Base-by-base conservation (phyloP, 2,329 filamentous ascomycete species). In the Hypoxylon sp. region DNA sequence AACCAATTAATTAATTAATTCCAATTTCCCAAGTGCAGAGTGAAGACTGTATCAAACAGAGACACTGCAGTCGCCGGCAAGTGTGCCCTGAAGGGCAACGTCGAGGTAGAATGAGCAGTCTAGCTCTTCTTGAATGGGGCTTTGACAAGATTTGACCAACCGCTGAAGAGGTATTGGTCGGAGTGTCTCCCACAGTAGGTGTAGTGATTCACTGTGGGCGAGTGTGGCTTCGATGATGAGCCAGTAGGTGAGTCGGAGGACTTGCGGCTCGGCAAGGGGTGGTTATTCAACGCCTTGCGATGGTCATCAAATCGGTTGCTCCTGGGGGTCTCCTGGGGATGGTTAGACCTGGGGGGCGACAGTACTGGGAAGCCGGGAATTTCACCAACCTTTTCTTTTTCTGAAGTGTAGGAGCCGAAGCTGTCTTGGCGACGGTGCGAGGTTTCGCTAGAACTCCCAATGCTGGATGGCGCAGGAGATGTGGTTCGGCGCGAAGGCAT, bases 111-210 rank as follows among this genome's bases (percentile, higher is more conserved):
- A 47, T 34, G 21, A 34, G 43, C 6, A 12, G 37, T 8, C 51
- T 68, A 73, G 21, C 71, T 63, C 59, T 68, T 75, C 72, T 77
- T 79, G 43, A 80, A 79, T 48, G 84, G 71, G 14, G 79, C 75
- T 47, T 80, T 79, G 68, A 81, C 81, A 32, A 84, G 73, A 46
- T 82, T 81, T 6, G 78, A 84, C 43, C 81, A 81, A 0, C 84
- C 84, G 32, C 83, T 78, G 65, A 87, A 84, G 12, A 87, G 76
- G 63, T 81, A 85, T 70, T 87, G 83, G 69, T 85, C 81, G 39
- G 83, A 83, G 74, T 87, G 85, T 12, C 85, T 80, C 12, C 85
- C 85, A 65, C 85, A 87, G 62, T 84, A 83, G 34, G 84, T 86
- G 75, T 86, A 81, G 43, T 83, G 80, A 65, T 87, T 87, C 69